phyloP scores from a whole-genome alignment of 768 basidiomycete species.

The Serendipita vermifera region DNA sequence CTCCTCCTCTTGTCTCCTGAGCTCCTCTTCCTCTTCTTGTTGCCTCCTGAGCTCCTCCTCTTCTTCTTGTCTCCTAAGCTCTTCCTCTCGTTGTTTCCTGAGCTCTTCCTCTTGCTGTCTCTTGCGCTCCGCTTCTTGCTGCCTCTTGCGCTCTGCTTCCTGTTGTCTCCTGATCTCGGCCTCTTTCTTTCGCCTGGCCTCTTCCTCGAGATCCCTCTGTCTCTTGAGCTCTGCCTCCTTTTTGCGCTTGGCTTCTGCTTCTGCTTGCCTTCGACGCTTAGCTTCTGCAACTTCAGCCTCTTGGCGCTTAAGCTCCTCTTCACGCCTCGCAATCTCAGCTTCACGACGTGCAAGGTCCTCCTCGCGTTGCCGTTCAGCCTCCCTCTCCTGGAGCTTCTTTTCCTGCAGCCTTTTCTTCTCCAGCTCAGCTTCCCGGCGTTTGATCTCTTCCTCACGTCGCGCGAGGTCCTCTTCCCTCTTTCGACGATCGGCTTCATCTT shows the following conservation, averaged over 20 bases:
- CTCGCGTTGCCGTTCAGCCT: not conserved
- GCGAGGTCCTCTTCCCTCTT: not conserved
- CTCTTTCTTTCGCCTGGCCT: constrained; percentile 1
- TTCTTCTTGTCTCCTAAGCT: not conserved
- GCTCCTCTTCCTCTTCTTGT: not conserved
- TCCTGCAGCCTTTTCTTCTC: not conserved
- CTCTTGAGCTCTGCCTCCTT: not conserved
- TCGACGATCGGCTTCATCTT: not conserved
- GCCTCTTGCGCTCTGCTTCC: not conserved
- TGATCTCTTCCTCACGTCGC: not conserved
- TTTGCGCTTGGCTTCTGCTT: not conserved
- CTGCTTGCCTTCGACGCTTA: not conserved
- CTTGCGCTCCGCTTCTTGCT: not conserved
- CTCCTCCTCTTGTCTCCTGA: not conserved
- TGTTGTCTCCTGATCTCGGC: not conserved
- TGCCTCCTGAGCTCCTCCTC: not conserved
- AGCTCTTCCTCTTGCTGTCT: not conserved
- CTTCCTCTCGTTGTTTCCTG: constrained; percentile 3
- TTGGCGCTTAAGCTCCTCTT: not conserved
- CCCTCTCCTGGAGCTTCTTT: not conserved
- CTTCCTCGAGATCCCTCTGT: not conserved
- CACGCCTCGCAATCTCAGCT: not conserved
- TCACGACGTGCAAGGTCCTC: too few species aligned
- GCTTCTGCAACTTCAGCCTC: not conserved
- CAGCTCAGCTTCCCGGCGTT: not conserved